A percentile compares a stretch with the other conserved stretches of the same genome.
These are phyloP conservation scores for Davidsoniella virescens DNA, from an alignment of 2,329 filamentous ascomycete genomes.

Conservation along the genomic window DNA sequence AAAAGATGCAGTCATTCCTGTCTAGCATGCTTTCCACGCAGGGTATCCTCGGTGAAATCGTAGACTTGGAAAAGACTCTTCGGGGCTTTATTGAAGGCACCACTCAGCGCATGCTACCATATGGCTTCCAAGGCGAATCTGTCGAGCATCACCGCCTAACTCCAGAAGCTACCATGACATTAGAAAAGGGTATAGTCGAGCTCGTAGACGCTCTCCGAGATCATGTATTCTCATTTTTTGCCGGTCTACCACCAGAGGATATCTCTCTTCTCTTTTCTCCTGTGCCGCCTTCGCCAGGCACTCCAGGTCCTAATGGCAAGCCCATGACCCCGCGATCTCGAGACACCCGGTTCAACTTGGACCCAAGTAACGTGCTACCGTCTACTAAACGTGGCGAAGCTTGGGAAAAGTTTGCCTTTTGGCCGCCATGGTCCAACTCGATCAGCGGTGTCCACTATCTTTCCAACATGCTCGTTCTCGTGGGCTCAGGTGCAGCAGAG, in stretches of 20 bases:
- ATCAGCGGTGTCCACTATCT: constrained; percentile 85
- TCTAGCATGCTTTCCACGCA: constrained; percentile 57
- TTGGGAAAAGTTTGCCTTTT: constrained; percentile 92
- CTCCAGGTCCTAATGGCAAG: constrained; percentile 32
- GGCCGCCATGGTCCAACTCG: constrained; percentile 85
- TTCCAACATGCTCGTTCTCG: constrained; percentile 60
- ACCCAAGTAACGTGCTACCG: constrained; percentile 58
- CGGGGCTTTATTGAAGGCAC: constrained; percentile 80
- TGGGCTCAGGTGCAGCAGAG: constrained; percentile 77
- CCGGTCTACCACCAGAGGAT: constrained; percentile 77
- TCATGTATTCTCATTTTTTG: constrained; percentile 66
- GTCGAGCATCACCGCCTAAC: constrained; percentile 67
- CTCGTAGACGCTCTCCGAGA: constrained; percentile 73
- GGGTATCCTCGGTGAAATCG: constrained; percentile 72
- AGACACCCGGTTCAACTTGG: constrained; percentile 65
- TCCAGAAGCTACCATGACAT: constrained; percentile 48
- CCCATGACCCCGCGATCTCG: constrained; percentile 39
- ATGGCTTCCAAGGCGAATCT: constrained; percentile 69
- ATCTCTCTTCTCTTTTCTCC: constrained; percentile 78
- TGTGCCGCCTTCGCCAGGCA: constrained; percentile 49
- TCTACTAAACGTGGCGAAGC: constrained; percentile 65
- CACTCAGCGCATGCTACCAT: constrained; percentile 62
- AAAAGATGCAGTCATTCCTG: constrained; percentile 64
- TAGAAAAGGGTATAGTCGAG: constrained; percentile 65
- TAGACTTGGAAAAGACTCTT: constrained; percentile 88